Evolutionary conservation across 1,284 basidiomycete species (phyloP), one percentile per base, ranked within the genome.

Genomic region (Ceratobasidium sp.): DNA sequence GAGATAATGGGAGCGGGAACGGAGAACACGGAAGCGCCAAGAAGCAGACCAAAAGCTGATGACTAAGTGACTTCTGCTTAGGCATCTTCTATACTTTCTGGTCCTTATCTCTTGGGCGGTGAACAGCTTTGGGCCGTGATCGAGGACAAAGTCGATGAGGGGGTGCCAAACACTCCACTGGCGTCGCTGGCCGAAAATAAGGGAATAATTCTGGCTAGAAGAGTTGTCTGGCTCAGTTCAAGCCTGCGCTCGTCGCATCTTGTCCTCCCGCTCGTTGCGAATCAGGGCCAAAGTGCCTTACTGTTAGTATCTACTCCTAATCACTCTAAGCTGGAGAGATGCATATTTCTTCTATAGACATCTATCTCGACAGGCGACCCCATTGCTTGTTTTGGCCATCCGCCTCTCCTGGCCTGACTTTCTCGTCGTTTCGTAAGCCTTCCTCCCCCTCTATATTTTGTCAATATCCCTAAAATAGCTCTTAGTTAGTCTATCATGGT

Each of bases 371-470:
- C 28, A 3, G 62, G n/a, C 33, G 12, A 20, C 44, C 66, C 28
- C 17, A 26, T n/a, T n/a, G n/a, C 38, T 59, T 42, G 0, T 4
- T 10, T 0, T 48, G 56, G 44, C 12, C 42, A 73, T 90, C 77
- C 89, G 89, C 81, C 84, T 90, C 82, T 85, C 89, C 23, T 90
- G 87, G 86, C 83, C 88, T 78, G 85, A 84, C 46, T 89, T 86
- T 83, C 87, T 88, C 80, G 83, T 86, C 3, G 87, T 87, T 7
- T 85, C 85, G 83, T 86, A 78, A 78, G 82, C 80, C 3, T 12
- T 10, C n/a, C 15, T 6, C 48, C 38, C 15, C 13, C n/a, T n/a
- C n/a, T n/a, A n/a, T 79, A 71, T 28, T 52, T 80, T 78, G 81
- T 6, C 80, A 1, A 10, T 46, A 2, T 48, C 48, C 71, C 40